Evolutionary conservation across 805 yeast species (phyloP), one percentile per base, ranked within the genome.

Genomic region (Middelhovenomyces tepae): DNA sequence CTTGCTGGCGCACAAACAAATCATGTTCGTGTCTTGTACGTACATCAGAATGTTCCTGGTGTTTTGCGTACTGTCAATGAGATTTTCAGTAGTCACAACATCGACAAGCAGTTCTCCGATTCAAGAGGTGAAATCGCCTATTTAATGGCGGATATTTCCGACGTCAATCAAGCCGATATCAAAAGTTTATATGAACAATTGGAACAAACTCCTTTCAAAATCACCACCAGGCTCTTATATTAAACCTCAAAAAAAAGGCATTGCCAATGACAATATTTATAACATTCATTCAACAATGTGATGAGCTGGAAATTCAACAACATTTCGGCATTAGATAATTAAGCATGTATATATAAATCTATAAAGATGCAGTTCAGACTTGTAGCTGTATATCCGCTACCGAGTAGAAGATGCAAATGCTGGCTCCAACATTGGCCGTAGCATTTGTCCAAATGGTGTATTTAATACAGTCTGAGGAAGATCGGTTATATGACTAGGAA

Each of bases 21-120:
- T 36, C 60, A 57, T 34, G 96, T 87, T 46, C 83, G 98, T 67
- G 95, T 91, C 26, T 69, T 91, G 51, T 91, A 91, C 64, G 82
- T 87, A 53, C 98, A 91, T 67, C 91, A 83, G 64, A 91, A 91
- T 63, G 95, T 91, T 50, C 98, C 98, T 18, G 98, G 98, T 75
- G 98, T 91, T 37, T 72, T 91, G 73, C 83, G 85, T 60, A 85
- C 95, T 26, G 98, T 91, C 53, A 91, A 91, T 71, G 89, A 89
- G 67, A 84, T 91, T 49, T 75, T 91, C 61, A 81, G 94, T 38
- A 78, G 78, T 58, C 87, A 91, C 71, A 91, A 91, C 64, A 91
- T 91, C 61, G 96, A 87, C 64, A 89, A 91, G 64, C 98, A 91
- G 68, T 91, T 77, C 65, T 81, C 96, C n/a, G 97, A 91, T 59